These are phyloP conservation scores for Aspergillus neoniger DNA, from an alignment of 2,329 filamentous ascomycete genomes.

Conservation along the genomic window DNA sequence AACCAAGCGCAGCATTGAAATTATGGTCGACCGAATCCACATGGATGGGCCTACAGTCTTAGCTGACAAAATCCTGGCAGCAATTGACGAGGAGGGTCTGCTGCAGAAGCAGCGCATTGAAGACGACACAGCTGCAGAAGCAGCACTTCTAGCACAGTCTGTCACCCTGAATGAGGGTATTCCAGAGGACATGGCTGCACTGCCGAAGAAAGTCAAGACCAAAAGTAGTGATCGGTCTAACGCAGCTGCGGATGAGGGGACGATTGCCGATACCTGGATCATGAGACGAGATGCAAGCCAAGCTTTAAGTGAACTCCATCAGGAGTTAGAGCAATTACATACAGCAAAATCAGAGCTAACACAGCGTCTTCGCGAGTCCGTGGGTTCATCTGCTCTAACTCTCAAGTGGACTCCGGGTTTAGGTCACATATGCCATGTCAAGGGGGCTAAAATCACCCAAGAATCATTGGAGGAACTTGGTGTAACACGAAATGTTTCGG, in stretches of 20 bases:
- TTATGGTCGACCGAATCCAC: slow-evolving; percentile 36
- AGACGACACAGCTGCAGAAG: slow-evolving; percentile 68
- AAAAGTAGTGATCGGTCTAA: slow-evolving; percentile 31
- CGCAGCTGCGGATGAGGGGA: slow-evolving; percentile 38
- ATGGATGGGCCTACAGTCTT: slow-evolving; percentile 68
- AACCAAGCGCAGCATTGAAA: slow-evolving; percentile 26
- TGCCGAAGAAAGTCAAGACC: slow-evolving; percentile 54
- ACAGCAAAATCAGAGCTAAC: slow-evolving; percentile 63
- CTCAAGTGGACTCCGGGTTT: slow-evolving; percentile 85
- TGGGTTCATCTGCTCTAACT: slow-evolving; percentile 66
- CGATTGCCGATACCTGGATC: slow-evolving; percentile 59
- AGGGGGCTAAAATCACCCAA: slow-evolving; percentile 68
- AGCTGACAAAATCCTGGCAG: slow-evolving; percentile 68
- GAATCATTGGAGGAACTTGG: slow-evolving; percentile 44
- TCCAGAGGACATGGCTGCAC: slow-evolving; percentile 55
- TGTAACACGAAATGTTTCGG: slow-evolving; percentile 64
- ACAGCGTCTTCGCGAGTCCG: slow-evolving; percentile 60
- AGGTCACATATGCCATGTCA: slow-evolving; percentile 89
- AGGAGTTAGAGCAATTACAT: slow-evolving; percentile 61
- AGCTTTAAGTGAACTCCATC: slow-evolving; percentile 67
- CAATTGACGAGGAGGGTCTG: slow-evolving; percentile 94
- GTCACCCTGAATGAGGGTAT: slow-evolving; percentile 67
- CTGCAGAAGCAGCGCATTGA: slow-evolving; percentile 75
- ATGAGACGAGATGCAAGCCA: slow-evolving; percentile 68
- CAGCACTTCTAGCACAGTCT: slow-evolving; percentile 72